Percentiles rank a stretch among this genome's conserved stretches.
Conservation (phyloP, 2,329 filamentous ascomycete genomes). For the Coniochaeta sp. region DNA sequence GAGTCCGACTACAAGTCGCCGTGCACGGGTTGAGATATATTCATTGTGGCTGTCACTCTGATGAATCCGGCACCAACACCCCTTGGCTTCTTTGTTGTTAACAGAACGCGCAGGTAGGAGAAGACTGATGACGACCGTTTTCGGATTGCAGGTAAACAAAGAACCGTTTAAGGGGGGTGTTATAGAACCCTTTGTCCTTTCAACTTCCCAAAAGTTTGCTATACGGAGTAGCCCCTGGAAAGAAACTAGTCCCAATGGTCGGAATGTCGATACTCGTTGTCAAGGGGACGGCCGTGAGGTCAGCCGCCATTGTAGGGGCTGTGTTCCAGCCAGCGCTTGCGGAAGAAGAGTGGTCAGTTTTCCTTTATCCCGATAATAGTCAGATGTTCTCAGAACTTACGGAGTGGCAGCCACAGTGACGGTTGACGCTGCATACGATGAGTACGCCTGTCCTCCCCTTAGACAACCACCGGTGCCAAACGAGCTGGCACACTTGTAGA, state of each 20-base stretch:
- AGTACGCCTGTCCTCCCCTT: not conserved
- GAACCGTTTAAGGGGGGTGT: too few relatives aligned
- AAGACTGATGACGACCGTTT: too few relatives aligned
- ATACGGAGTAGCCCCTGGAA: slow-evolving; percentile 11
- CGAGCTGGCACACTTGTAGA: slow-evolving; percentile 13
- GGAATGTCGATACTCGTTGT: slow-evolving; percentile 13
- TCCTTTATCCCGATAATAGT: not conserved
- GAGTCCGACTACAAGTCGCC: not conserved
- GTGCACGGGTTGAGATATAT: not conserved
- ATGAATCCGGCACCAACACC: not conserved
- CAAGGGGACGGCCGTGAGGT: slow-evolving; percentile 11
- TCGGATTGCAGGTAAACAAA: not conserved
- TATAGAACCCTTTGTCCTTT: too few relatives aligned
- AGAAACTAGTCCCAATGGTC: slow-evolving; percentile 13
- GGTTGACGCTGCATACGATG: slow-evolving; percentile 6
- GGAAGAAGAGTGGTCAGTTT: not conserved
- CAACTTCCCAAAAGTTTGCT: slow-evolving; percentile 8
- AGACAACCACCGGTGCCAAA: slow-evolving; percentile 15
- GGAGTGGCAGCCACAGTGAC: slow-evolving; percentile 6
- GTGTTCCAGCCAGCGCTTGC: slow-evolving; percentile 4
- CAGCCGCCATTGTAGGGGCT: slow-evolving; percentile 13
- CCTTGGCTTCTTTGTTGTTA: not conserved
- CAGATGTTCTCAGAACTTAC: slow-evolving; percentile 4
- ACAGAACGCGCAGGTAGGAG: too few relatives aligned
- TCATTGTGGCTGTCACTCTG: not conserved